phyloP scores from a whole-genome alignment of 352 stramenopile genomes.

The Phytophthora podocarpi region DNA sequence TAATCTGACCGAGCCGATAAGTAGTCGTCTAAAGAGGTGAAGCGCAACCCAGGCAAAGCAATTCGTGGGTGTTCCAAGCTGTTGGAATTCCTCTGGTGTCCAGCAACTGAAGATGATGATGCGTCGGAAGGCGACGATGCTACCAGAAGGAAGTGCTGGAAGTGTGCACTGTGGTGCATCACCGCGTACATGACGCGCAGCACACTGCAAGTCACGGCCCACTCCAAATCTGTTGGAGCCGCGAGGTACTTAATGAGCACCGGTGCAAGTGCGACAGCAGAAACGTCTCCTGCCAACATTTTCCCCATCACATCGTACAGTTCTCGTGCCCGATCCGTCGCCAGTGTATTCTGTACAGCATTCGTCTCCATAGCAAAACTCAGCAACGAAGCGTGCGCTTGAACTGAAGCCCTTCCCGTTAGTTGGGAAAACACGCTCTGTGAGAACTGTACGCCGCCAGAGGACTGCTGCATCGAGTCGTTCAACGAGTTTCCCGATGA shows the following conservation, averaged over 20 bases:
- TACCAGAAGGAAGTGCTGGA: conserved; percentile 57
- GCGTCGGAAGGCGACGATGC: conserved; percentile 23
- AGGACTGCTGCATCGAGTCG: conserved; percentile 34
- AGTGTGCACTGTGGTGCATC: conserved; percentile 54
- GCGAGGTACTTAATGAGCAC: conserved; percentile 62
- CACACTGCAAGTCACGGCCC: conserved; percentile 46
- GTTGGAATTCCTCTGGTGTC: conserved; percentile 7
- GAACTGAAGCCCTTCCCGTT: conserved; percentile 37
- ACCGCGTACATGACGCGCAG: conserved; percentile 57
- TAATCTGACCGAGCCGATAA: conserved; percentile 35
- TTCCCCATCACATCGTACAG: conserved; percentile 58
- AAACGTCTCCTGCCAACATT: conserved; percentile 55
- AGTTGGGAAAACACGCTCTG: conserved; percentile 71
- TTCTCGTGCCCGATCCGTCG: conserved; percentile 43
- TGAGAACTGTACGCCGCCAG: conserved; percentile 34
- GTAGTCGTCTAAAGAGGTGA: conserved; percentile 56
- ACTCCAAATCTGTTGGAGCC: conserved; percentile 45
- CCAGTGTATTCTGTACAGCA: conserved; percentile 36
- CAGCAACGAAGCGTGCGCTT: conserved; percentile 45
- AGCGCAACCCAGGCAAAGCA: conserved; percentile 41
- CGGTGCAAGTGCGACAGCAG: conserved; percentile 44
- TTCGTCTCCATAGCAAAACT: conserved; percentile 43
- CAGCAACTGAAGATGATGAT: conserved; percentile 12
- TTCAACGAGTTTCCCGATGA: conserved; percentile 29
- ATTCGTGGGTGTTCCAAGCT: conserved; percentile 46